Evolutionary conservation across 2,329 filamentous ascomycete species (phyloP), one percentile per base, ranked within the genome.

Genomic region (Talaromyces sp.): DNA sequence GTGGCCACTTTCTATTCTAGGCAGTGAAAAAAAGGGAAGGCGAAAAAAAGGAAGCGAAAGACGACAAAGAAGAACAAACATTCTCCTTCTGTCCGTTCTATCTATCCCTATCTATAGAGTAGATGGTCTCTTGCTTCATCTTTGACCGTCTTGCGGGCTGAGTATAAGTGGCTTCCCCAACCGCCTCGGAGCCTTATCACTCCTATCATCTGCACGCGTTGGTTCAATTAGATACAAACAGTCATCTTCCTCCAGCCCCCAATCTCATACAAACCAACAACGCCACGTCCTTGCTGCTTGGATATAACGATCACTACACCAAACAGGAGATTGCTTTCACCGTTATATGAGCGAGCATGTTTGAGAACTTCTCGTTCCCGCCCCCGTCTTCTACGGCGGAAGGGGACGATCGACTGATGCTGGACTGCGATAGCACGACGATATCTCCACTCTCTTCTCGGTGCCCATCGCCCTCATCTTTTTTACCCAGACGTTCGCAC

Each of bases 391-490:
- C 67, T 21, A 59, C 65, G 9, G 48, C 68, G n/a, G 70, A 72
- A 57, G 64, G 62, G 43, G 70, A 74, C 36, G 69, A 72, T 53
- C 67, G 68, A 48, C 64, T 67, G 35, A 71, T 72, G 66, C 60
- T 68, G 45, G 73, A 75, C 57, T 67, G 67, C 51, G 72, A 75
- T 57, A 72, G 71, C 61, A 61, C 66, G 7, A 56, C 74, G 46
- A 69, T 76, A 53, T 76, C 74, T 11, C 74, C 74, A 6, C 62
- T 76, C 39, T 76, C 73, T 13, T 76, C 74, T 11, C 73, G 73
- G 21, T 76, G 73, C 61, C 71, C 73, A 2, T 76, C 73, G n/a
- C 74, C 73, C n/a, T 68, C 69, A n/a, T 63, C 63, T 57, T 54
- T 45, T 46, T 63, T 67, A n/a, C 65, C 68, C 45, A 70, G 70